These are phyloP conservation scores for Gautieria morchelliformis DNA, from an alignment of 768 basidiomycete species.

Conservation along the genomic window DNA sequence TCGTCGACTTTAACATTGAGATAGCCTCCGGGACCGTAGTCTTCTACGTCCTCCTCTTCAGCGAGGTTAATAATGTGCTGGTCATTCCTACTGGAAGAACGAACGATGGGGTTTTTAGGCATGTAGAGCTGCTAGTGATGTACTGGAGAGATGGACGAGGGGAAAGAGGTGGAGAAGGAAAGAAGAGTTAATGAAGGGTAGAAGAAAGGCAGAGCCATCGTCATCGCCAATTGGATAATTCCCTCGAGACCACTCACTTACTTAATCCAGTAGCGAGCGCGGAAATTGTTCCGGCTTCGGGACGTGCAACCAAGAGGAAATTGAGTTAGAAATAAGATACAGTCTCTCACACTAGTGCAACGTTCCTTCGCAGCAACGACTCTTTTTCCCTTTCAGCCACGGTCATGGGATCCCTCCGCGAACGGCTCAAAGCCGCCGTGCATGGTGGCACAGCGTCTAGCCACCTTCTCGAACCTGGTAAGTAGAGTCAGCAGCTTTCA, in stretches of 20 bases:
- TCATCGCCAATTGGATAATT: background rate
- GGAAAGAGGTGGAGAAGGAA: background rate
- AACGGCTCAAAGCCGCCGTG: background rate
- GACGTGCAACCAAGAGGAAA: background rate
- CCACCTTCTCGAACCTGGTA: background rate
- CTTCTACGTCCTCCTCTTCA: slow-evolving; percentile 80
- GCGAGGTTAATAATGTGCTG: background rate
- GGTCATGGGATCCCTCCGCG: background rate
- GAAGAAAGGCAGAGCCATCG: background rate
- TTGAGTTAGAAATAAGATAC: background rate
- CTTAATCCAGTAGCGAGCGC: slow-evolving; percentile 2
- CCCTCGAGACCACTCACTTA: background rate
- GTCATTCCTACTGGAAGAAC: background rate
- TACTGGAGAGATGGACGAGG: background rate
- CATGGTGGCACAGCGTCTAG: background rate
- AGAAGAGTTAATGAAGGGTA: background rate
- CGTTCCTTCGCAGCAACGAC: background rate
- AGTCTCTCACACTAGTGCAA: background rate
- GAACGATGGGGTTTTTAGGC: background rate
- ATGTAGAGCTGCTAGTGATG: background rate
- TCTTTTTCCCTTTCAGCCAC: background rate
- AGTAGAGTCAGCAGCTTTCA: background rate
- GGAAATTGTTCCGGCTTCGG: background rate
- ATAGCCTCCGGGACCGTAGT: slow-evolving; percentile 78
- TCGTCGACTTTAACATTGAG: slow-evolving; percentile 75